Conservation (phyloP, 441 rosid genomes). For the Cnidoscolus chayamansa region DNA sequence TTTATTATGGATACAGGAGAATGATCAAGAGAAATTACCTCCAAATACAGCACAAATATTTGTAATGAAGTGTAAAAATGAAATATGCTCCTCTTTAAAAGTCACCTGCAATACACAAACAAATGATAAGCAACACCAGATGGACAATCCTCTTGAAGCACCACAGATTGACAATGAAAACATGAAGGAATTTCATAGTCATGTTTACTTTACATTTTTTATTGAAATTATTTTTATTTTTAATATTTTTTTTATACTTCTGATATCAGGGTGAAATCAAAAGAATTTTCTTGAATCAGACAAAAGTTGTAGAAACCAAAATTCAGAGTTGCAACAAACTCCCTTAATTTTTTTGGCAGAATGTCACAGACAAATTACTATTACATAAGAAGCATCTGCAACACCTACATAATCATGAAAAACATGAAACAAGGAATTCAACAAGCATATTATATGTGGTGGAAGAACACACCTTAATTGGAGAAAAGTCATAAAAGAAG, state of each 20-base stretch:
- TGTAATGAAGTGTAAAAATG: slow-evolving; percentile 89
- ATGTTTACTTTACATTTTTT: background rate
- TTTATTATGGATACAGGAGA: background rate
- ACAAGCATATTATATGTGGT: background rate
- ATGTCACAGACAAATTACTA: background rate
- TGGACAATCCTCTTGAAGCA: background rate
- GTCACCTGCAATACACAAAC: slow-evolving; percentile 51
- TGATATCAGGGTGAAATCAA: background rate
- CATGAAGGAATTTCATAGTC: background rate
- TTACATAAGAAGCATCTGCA: slow-evolving; percentile 1
- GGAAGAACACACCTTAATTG: slow-evolving; percentile 68
- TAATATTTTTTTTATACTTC: background rate
- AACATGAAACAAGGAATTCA: background rate
- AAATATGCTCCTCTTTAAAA: slow-evolving; percentile 65
- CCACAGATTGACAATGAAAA: background rate
- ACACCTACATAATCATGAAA: background rate
- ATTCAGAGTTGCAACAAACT: background rate
- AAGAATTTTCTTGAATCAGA: background rate
- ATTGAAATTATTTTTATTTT: too few species aligned
- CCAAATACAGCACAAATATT: slow-evolving; percentile 91
- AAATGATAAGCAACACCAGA: background rate
- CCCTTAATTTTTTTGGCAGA: background rate
- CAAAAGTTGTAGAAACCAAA: background rate
- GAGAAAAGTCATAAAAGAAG: slow-evolving; percentile 94
- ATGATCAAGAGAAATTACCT: slow-evolving; percentile 35